phyloP scores from a whole-genome alignment of 2,329 filamentous ascomycete species.

The Neonectria magnoliae region DNA sequence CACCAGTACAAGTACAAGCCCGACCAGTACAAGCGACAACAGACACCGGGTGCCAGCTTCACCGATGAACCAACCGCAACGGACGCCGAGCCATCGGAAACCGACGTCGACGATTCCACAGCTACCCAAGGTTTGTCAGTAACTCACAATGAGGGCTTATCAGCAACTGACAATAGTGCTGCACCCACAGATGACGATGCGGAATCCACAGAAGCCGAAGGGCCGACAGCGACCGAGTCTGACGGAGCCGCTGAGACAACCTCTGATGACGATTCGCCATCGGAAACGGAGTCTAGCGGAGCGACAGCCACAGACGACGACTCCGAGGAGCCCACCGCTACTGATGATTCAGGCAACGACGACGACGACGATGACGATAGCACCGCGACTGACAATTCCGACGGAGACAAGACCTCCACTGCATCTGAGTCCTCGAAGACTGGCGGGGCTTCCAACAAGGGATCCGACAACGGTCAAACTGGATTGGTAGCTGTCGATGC shows the following conservation, averaged over 20 bases:
- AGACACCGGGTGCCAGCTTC: neutral
- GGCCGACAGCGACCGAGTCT: neutral
- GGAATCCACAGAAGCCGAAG: neutral
- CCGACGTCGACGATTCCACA: neutral
- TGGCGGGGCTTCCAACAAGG: neutral
- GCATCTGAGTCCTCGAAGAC: neutral
- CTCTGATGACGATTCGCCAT: neutral
- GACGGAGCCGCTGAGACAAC: neutral
- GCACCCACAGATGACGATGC: conserved; percentile 6
- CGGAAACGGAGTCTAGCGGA: neutral
- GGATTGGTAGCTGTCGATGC: conserved; percentile 12
- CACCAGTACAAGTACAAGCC: neutral
- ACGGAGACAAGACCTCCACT: neutral
- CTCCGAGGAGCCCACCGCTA: no score
- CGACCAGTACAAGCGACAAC: neutral
- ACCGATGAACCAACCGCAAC: neutral
- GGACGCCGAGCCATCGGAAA: neutral
- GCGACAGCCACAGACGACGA: neutral
- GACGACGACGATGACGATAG: neutral
- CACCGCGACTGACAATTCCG: neutral
- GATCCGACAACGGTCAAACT: neutral
- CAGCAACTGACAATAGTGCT: neutral
- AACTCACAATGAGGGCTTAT: neutral
- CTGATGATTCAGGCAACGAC: no score
- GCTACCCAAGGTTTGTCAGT: neutral